Evolutionary conservation across 768 basidiomycete genomes (phyloP).

Genomic region (Macrolepiota dolichaula): DNA sequence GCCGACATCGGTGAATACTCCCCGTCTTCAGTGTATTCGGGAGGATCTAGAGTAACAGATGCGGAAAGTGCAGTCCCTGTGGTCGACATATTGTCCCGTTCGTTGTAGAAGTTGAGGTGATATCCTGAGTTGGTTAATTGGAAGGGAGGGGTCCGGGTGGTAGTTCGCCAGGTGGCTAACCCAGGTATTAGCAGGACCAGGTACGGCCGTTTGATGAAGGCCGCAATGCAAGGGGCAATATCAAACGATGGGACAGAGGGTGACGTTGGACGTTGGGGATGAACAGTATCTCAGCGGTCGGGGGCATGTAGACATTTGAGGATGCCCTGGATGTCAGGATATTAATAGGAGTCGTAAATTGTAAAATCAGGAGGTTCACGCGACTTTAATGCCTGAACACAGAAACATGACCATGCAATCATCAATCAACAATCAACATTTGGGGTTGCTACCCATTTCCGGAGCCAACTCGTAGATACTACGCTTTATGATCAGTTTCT

Average conservation of each 20-base stretch:
- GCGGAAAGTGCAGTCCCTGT: neutral
- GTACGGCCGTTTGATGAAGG: neutral
- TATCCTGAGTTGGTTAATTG: neutral
- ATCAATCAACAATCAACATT: neutral
- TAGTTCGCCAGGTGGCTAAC: neutral
- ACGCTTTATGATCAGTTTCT: constrained; percentile 24
- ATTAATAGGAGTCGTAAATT: neutral
- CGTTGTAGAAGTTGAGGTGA: neutral
- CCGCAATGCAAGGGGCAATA: neutral
- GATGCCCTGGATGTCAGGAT: neutral
- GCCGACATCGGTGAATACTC: constrained; percentile 1
- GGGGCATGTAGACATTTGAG: neutral
- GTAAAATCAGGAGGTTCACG: neutral
- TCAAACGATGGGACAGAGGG: neutral
- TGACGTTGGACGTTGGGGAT: neutral
- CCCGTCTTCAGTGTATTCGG: neutral
- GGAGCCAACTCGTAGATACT: neutral
- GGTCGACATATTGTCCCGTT: neutral
- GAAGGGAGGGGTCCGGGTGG: neutral
- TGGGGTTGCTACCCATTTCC: neutral
- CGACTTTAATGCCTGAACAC: neutral
- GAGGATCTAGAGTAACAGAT: neutral
- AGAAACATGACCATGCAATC: neutral
- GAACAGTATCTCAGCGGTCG: neutral
- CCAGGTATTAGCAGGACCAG: neutral